Evolutionary conservation across 1,284 basidiomycete genomes (phyloP).

Genomic region (Irpex sp.): DNA sequence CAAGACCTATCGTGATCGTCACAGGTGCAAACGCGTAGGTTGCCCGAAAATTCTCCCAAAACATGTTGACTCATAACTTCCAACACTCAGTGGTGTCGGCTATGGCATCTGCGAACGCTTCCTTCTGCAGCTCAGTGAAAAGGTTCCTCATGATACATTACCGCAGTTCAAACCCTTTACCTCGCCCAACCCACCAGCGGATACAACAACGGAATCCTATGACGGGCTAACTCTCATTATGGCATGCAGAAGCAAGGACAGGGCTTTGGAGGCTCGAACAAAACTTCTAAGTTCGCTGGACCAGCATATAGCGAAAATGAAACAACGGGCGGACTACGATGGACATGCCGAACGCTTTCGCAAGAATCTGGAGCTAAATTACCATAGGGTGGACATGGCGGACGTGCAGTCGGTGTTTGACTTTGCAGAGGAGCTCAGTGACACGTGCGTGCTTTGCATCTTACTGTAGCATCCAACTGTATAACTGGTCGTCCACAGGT

Average conservation of each 20-base stretch:
- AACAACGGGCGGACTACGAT: constrained; percentile 35
- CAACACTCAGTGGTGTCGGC: constrained; percentile 68
- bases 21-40: constrained; percentile 69
- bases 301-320: constrained; percentile 39
- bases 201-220: constrained; percentile 28
- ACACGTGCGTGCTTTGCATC: constrained; percentile 41
- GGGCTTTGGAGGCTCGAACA: constrained; percentile 60
- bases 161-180: constrained; percentile 36
- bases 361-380: constrained; percentile 57
- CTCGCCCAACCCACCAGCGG: neutral
- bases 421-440: constrained; percentile 56
- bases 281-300: constrained; percentile 57
- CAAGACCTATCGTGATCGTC: constrained; percentile 53
- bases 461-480: neutral
- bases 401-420: constrained; percentile 58
- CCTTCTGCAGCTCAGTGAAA: constrained; percentile 62
- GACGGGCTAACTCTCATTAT: constrained; percentile 74
- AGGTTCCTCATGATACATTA: constrained; percentile 44
- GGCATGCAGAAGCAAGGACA: constrained; percentile 70
- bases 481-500: constrained; percentile 39
- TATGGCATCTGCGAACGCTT: constrained; percentile 84
- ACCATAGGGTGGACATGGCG: constrained; percentile 67
- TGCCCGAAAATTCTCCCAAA: neutral
- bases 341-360: constrained; percentile 56
- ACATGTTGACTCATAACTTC: neutral